Base-by-base conservation (phyloP, 495 filamentous ascomycete genomes). In the Hypoxylon perforatum region DNA sequence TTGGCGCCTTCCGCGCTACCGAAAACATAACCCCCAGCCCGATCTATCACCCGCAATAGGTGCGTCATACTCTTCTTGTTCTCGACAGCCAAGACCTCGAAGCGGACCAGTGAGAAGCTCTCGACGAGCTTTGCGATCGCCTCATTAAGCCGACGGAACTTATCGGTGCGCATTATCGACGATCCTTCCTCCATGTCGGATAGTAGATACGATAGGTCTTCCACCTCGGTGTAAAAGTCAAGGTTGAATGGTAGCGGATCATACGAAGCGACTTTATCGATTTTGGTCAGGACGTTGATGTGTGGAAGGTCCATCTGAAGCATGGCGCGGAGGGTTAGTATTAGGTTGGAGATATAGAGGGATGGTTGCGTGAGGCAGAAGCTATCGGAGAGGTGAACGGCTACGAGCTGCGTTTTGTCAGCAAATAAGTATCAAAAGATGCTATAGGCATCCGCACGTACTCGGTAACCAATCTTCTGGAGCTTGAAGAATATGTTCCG, bases 181-280 rank as follows among this genome's bases (percentile, higher is more conserved):
- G 77, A 59, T 81, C 88, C 67, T 19, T 82, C 81, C 61, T 90
- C 85, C 11, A 99, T 86, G 48, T 89, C 81, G 0, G 94, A 93
- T 7, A 95, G 83, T 15, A 99, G 86, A 65, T 96, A 91, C 2
- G 82, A 83, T 4, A 99, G 87, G 58, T 97, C 92, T 77, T 98
- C 92, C n/a, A 97, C 93, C 73, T 99, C 95, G 52, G 95, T 97
- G 78, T 98, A 99, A 75, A 88, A 99, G 65, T 97, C 93, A 35
- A 99, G 86, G 67, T 94, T 94, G 82, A 99, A 97, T 0, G 93
- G 91, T 0, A 98, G 86, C 8, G 89, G 86, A 41, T 89, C 85
- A 72, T 96, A 97, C 10, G 84, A 80, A 10, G 80, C 60, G 28
- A 98, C 80, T 64, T 95, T 96, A 78, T 99, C 95, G 76, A 99